Base-by-base conservation (phyloP, 108 stramenopile species). In the Nitzschia palea region DNA sequence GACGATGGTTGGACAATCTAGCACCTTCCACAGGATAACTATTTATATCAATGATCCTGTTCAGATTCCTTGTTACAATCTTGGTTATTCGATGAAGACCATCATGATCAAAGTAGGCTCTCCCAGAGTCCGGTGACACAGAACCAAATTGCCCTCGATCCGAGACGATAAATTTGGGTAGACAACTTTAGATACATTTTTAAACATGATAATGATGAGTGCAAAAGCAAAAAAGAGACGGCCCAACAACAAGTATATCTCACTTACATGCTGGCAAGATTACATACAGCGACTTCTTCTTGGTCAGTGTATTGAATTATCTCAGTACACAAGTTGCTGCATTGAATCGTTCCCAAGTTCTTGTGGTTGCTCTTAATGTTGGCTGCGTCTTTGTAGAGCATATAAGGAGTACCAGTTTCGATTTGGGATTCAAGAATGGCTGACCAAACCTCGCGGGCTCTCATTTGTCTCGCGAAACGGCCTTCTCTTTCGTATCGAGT, bases 401-500 rank as follows among this genome's bases (percentile, higher is more conserved):
- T 91, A 81, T 98, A 99, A 0, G 98, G 98, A 15, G 96, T 97
- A 22, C 98, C 98, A 0, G 96, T 97, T 82, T 99, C 97, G 57
- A 99, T 95, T 72, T 99, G 96, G 25, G 90, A 80, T 52, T 93
- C 88, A 44, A 95, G 59, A 52, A 96, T 94, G 42, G 90, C 86
- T 26, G 65, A 55, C 94, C 93, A 96, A 20, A 98, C 74, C 36
- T 92, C 86, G 45, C 95, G 84, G 31, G 98, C 98, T 56, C 82
- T 71, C 28, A 96, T 71, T 64, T 85, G 84, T 31, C 84, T 70
- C 33, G 81, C 76, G 57, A 68, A 95, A 25, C 66, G 70, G 23
- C 95, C 95, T 69, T 98, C 90, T 0, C 50, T 23, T 73, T 99
- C 98, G 75, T 97, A 97, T 53, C 77, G 64, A 29, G 62, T 57